A percentile compares a stretch with the other conserved stretches of the same genome.
Conservation (phyloP, 768 basidiomycete species). For the Sporobolomyces roseus region DNA sequence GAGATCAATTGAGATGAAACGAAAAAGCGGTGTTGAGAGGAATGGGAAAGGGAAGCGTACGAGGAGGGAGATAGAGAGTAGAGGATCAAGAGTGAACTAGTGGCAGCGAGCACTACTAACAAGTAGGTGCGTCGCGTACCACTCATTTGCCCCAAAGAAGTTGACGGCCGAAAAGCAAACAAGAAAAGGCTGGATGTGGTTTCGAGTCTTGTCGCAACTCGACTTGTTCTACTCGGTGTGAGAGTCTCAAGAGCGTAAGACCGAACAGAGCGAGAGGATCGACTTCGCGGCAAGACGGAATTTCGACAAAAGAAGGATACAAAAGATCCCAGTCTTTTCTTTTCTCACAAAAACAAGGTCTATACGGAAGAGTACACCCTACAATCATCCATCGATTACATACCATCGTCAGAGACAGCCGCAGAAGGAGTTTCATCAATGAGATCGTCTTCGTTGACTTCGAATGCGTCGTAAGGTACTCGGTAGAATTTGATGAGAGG, state of each 20-base stretch:
- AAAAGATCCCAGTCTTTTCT: too few relatives aligned
- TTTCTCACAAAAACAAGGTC: too few relatives aligned
- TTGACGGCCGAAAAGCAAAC: too few relatives aligned
- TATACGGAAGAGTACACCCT: neutral
- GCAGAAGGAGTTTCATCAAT: constrained; percentile 15
- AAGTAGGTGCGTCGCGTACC: constrained; percentile 9
- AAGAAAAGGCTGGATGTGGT: too few relatives aligned
- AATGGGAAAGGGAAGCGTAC: neutral
- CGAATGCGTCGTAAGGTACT: constrained; percentile 83
- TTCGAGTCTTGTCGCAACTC: too few relatives aligned
- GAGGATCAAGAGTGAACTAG: neutral
- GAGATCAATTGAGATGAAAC: neutral
- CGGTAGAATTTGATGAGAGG: constrained; percentile 89
- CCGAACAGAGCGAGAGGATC: too few relatives aligned
- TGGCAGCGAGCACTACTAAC: constrained; percentile 10
- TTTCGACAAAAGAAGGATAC: too few relatives aligned
- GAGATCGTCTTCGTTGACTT: constrained; percentile 65
- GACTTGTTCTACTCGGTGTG: too few relatives aligned
- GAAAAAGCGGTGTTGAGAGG: too few relatives aligned
- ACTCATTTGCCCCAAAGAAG: constrained; percentile 2
- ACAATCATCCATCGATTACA: neutral
- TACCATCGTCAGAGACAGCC: constrained; percentile 19
- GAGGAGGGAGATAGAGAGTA: neutral
- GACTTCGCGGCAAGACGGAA: too few relatives aligned
- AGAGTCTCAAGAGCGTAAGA: too few relatives aligned